A percentile compares a stretch with the other conserved stretches of the same genome.
phyloP scores from a whole-genome alignment of 2,329 filamentous ascomycete species.

The Claviceps digitariae region DNA sequence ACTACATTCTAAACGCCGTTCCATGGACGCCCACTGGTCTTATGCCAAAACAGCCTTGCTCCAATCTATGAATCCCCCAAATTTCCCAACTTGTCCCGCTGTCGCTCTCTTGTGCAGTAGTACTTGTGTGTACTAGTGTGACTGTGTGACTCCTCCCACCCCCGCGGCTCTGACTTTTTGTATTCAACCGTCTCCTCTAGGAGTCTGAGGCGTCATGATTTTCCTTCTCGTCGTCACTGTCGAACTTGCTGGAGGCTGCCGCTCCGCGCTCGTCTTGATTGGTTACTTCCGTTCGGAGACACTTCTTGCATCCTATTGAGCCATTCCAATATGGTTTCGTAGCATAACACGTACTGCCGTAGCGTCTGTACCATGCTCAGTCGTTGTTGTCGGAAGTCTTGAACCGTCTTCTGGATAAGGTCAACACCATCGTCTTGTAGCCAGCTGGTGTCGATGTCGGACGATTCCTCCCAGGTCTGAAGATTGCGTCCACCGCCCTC shows the following conservation, averaged over 20 bases:
- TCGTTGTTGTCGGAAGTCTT: constrained; percentile 78
- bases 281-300: constrained; percentile 8
- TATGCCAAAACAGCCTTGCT: not conserved
- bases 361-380: constrained; percentile 95
- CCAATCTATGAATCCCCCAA: not conserved
- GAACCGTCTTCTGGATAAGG: constrained; percentile 73
- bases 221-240: not conserved
- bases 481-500: constrained; percentile 6
- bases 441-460: constrained; percentile 43
- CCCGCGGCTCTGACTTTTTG: too few relatives aligned
- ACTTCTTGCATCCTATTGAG: constrained; percentile 36
- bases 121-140: too few relatives aligned
- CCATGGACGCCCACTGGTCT: not conserved
- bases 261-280: constrained; percentile 16
- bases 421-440: constrained; percentile 59
- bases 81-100: not conserved
- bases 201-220: not conserved
- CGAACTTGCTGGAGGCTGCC: constrained; percentile 18
- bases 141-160: too few relatives aligned
- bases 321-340: constrained; percentile 91
- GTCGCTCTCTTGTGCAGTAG: too few relatives aligned
- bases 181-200: not conserved
- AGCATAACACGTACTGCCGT: constrained; percentile 88
- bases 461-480: constrained; percentile 5
- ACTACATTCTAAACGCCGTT: constrained; percentile 1